These are phyloP conservation scores for Adansonia gregorii DNA, from an alignment of 441 rosid species.

Conservation along the genomic window DNA sequence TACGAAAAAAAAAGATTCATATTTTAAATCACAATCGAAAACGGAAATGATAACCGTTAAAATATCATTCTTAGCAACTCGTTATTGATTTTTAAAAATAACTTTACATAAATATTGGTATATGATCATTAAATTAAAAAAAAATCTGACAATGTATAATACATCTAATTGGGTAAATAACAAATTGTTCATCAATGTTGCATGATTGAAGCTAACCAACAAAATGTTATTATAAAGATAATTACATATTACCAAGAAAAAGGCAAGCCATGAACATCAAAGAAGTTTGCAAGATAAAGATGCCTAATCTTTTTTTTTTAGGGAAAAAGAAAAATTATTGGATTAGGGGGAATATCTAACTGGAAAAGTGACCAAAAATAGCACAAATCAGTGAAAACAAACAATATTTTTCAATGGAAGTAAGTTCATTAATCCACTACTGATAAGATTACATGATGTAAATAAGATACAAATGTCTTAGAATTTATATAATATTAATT, in stretches of 20 bases:
- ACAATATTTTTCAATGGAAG: background rate
- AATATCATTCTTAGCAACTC: too few relatives aligned
- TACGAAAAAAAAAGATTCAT: too few relatives aligned
- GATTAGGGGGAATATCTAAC: background rate
- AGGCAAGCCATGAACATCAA: conserved; percentile 38
- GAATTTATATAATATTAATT: too few relatives aligned
- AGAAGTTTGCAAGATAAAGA: background rate
- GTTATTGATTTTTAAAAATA: too few relatives aligned
- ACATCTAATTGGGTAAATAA: background rate
- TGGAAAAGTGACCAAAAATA: conserved; percentile 8
- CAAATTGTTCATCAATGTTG: background rate
- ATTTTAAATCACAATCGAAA: background rate
- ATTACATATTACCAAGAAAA: conserved; percentile 18
- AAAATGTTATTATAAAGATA: background rate
- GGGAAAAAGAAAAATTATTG: conserved; percentile 10
- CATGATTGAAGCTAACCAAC: background rate
- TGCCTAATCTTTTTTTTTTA: conserved; percentile 8
- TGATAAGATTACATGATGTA: too few relatives aligned
- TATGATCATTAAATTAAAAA: background rate
- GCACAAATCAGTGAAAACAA: background rate
- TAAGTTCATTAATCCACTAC: too few relatives aligned
- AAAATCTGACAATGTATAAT: background rate
- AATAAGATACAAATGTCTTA: too few relatives aligned
- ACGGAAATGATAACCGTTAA: background rate
- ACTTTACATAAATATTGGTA: background rate